Percentiles rank a stretch among this genome's conserved stretches.
These are phyloP conservation scores for Pyrenophora tritici-repentis DNA, from an alignment of 2,329 filamentous ascomycete species.

Conservation along the genomic window DNA sequence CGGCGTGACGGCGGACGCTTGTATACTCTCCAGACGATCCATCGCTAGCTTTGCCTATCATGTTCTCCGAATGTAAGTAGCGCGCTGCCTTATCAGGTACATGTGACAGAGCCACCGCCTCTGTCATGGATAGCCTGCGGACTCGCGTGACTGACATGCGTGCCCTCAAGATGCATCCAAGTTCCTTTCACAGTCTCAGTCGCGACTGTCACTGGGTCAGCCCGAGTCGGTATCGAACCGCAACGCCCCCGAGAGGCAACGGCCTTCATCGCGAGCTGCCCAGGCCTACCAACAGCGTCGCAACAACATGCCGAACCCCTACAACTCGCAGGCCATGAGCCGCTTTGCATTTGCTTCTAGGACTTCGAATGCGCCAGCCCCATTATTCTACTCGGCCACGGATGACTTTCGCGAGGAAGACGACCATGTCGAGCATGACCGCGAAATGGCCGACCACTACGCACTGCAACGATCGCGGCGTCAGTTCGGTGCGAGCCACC, in stretches of 20 bases:
- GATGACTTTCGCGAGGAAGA: slow-evolving; percentile 93
- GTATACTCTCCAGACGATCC: slow-evolving; percentile 23
- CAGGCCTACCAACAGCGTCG: slow-evolving; percentile 57
- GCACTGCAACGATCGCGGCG: slow-evolving; percentile 87
- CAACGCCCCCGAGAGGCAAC: slow-evolving; percentile 54
- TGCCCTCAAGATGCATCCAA: slow-evolving; percentile 80
- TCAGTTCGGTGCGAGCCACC: slow-evolving; percentile 80
- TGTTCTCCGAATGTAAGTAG: slow-evolving; percentile 89
- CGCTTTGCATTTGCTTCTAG: slow-evolving; percentile 81
- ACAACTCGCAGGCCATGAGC: slow-evolving; percentile 70
- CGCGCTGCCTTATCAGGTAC: slow-evolving; percentile 37
- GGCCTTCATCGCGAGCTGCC: slow-evolving; percentile 54
- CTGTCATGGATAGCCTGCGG: slow-evolving; percentile 30
- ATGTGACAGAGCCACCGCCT: slow-evolving; percentile 37
- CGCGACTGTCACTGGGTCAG: slow-evolving; percentile 75
- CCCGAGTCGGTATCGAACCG: slow-evolving; percentile 54
- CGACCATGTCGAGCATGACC: slow-evolving; percentile 85
- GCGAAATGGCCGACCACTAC: slow-evolving; percentile 92
- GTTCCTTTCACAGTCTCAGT: slow-evolving; percentile 97
- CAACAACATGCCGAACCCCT: slow-evolving; percentile 68
- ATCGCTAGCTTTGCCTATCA: slow-evolving; percentile 44
- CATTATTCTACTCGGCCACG: slow-evolving; percentile 89
- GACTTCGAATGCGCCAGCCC: slow-evolving; percentile 76
- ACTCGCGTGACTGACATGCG: slow-evolving; percentile 52
- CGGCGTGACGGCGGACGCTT: slow-evolving; percentile 24